phyloP scores from a whole-genome alignment of 805 yeast genomes.

The Metschnikowia noctiluminum region DNA sequence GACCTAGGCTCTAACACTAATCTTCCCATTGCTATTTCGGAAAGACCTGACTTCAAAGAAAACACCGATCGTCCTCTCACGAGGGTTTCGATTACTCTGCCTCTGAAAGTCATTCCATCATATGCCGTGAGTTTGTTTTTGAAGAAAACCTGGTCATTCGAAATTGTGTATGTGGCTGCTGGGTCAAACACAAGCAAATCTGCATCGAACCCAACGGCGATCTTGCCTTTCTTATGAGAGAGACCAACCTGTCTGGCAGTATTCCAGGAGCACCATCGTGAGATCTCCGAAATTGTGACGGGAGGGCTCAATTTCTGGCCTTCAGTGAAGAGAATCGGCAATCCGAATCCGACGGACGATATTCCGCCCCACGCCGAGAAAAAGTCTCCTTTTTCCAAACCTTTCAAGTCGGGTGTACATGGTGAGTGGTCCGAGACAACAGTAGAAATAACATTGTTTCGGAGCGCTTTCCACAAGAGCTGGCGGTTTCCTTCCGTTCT shows the following conservation, averaged over 20 bases:
- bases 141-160: conserved; percentile 58
- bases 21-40: conserved; percentile 54
- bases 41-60: conserved; percentile 52
- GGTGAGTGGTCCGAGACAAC: conserved; percentile 97
- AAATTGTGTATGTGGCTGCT: conserved; percentile 44
- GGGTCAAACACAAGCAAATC: conserved; percentile 84
- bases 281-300: conserved; percentile 57
- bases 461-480: conserved; percentile 74
- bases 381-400: conserved; percentile 79
- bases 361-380: conserved; percentile 97
- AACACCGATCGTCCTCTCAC: conserved; percentile 74
- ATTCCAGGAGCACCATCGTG: conserved; percentile 75
- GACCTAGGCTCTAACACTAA: conserved; percentile 59
- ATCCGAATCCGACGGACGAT: conserved; percentile 86
- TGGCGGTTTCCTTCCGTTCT: conserved; percentile 69
- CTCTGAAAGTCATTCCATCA: conserved; percentile 63
- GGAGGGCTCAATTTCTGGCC: conserved; percentile 52
- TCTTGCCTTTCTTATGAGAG: conserved; percentile 64
- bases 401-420: conserved; percentile 88
- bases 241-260: conserved; percentile 87
- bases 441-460: conserved; percentile 63
- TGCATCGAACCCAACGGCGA: conserved; percentile 78
- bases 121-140: conserved; percentile 90
- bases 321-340: conserved; percentile 77
- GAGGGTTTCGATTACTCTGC: conserved; percentile 76